Evolutionary conservation across 2,329 filamentous ascomycete species (phyloP).

Genomic region (Aspergillus bombycis): DNA sequence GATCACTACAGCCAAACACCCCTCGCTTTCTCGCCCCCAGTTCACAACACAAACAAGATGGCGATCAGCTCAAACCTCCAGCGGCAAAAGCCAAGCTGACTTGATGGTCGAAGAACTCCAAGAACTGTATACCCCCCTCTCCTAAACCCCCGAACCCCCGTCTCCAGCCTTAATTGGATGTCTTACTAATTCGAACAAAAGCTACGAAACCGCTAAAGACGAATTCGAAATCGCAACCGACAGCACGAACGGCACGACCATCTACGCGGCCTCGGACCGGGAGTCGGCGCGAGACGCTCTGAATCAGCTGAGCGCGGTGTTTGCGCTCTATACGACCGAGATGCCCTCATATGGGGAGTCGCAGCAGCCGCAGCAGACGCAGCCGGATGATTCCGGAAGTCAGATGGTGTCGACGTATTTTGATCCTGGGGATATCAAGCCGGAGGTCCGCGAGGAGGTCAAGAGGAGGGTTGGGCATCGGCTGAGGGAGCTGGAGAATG

Average conservation of each 20-base stretch:
- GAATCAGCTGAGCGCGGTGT: slow-evolving; percentile 41
- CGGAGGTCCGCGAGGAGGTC: slow-evolving; percentile 45
- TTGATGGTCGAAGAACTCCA: slow-evolving; percentile 41
- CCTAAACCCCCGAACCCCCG: background rate
- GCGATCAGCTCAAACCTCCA: slow-evolving; percentile 5
- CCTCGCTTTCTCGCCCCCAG: background rate
- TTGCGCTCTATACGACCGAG: slow-evolving; percentile 36
- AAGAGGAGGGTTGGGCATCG: slow-evolving; percentile 47
- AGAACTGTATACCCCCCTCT: slow-evolving; percentile 35
- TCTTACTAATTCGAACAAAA: slow-evolving; percentile 22
- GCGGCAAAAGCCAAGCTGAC: slow-evolving; percentile 34
- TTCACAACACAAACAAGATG: background rate
- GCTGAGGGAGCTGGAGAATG: slow-evolving; percentile 51
- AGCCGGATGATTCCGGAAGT: slow-evolving; percentile 14
- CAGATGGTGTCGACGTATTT: slow-evolving; percentile 35
- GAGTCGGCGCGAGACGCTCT: slow-evolving; percentile 51
- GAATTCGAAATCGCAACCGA: slow-evolving; percentile 55
- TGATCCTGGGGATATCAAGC: slow-evolving; percentile 33
- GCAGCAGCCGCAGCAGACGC: slow-evolving; percentile 7
- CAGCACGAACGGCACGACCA: slow-evolving; percentile 48
- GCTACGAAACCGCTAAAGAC: slow-evolving; percentile 50
- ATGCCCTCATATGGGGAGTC: background rate
- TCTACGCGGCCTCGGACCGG: slow-evolving; percentile 51
- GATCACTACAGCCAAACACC: background rate
- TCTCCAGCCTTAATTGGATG: slow-evolving; percentile 4